Conservation (phyloP, 352 stramenopile species). For the Phytophthora podocarpi region DNA sequence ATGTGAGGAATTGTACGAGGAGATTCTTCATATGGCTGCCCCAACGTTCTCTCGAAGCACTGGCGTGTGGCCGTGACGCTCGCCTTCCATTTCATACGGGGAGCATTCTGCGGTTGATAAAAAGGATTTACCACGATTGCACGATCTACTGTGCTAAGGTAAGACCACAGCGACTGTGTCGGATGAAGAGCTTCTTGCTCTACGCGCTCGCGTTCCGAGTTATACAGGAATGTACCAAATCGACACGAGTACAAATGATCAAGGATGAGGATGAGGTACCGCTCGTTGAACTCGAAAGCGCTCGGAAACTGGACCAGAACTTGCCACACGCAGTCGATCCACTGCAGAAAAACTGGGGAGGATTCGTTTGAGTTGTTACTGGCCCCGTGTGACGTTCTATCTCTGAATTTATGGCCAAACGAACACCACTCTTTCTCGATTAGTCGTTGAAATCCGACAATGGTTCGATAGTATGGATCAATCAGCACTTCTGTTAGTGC, state of each 20-base stretch:
- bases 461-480: constrained; percentile 91
- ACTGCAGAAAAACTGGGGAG: constrained; percentile 97
- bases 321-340: constrained; percentile 90
- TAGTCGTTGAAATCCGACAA: constrained; percentile 83
- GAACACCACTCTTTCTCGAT: constrained; percentile 92
- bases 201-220: constrained; percentile 87
- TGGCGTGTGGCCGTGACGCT: constrained; percentile 64
- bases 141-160: constrained; percentile 63
- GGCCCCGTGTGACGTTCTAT: constrained; percentile 66
- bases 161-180: constrained; percentile 83
- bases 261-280: constrained; percentile 79
- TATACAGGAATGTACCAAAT: constrained; percentile 96
- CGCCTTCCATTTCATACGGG: constrained; percentile 54
- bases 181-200: constrained; percentile 54
- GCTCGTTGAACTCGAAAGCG: constrained; percentile 88
- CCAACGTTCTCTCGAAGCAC: constrained; percentile 45
- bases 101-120: constrained; percentile 55
- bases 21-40: constrained; percentile 15
- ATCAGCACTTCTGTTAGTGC: constrained; percentile 86
- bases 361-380: constrained; percentile 82
- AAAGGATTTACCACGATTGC: constrained; percentile 76
- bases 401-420: constrained; percentile 91
- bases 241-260: constrained; percentile 85
- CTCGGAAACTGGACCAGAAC: constrained; percentile 75
- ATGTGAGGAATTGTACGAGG: constrained; percentile 13